Percentiles rank a stretch among this genome's conserved stretches.
Evolutionary conservation across 148 eudicot species (phyloP).

Genomic region (Oxyria digyna): DNA sequence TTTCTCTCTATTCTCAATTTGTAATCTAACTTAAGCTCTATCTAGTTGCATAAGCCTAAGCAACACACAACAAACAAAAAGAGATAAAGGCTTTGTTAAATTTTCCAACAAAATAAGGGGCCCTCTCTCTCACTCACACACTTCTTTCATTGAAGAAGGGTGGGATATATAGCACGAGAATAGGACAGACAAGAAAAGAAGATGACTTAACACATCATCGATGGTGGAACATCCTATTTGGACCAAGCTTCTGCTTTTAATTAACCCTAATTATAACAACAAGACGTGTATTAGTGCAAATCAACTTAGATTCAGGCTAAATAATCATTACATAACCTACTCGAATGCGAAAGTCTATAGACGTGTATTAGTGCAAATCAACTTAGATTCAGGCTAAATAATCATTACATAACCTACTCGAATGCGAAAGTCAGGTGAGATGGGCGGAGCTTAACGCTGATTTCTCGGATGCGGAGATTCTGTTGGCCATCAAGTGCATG

Average conservation of each 20-base stretch:
- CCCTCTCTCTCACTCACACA: background rate
- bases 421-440: too few species aligned
- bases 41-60: background rate
- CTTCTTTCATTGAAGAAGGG: background rate
- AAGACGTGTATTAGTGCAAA: too few species aligned
- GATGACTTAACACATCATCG: background rate
- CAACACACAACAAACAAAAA: background rate
- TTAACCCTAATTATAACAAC: background rate
- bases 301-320: too few species aligned
- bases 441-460: too few species aligned
- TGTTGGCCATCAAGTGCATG: too few species aligned
- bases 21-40: background rate
- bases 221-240: background rate
- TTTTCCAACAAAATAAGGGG: background rate
- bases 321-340: too few species aligned
- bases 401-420: too few species aligned
- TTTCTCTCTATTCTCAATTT: constrained; percentile 1
- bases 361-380: too few species aligned
- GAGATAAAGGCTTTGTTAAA: background rate
- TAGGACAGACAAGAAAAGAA: background rate
- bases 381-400: too few species aligned
- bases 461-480: too few species aligned
- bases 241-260: background rate
- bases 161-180: background rate
- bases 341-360: too few species aligned